Base-by-base conservation (phyloP, 2,329 filamentous ascomycete genomes). In the Aspergillus fischeri region DNA sequence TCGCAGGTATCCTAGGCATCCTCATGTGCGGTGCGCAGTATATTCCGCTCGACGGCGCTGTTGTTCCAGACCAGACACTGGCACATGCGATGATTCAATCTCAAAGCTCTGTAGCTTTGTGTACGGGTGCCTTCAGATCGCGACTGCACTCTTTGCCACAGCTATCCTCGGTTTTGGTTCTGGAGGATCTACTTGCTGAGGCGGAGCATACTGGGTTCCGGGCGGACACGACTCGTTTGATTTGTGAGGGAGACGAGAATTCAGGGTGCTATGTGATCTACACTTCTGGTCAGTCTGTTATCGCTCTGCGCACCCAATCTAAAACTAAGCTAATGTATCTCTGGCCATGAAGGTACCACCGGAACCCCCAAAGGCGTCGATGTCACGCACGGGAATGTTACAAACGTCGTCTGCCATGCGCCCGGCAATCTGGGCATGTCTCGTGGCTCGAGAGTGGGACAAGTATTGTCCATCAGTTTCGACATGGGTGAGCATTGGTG, bases 201-300 rank as follows among this genome's bases (percentile, higher is more conserved):
- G 47, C 24, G 32, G 38, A 35, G 14, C 49, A 11, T 29, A 38
- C 51, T 25, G 25, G 32, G 8, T 49, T 47, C n/a, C 7, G 17
- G 14, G 4, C 48, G 27, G 29, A 32, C 17, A 29, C 14, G 9
- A 17, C 45, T 24, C 20, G 24, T 21, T 21, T 48, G 2, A 32
- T 56, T 3, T 56, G 57, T 14, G 50, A 56, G n/a, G 57, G 57
- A 1, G 38, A 55, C 35, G 48, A 25, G 9, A 21, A 38, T 25
- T 56, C 53, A 1, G 57, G 57, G 6, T 59, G 57, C 51, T 59
- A 59, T 49, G 50, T 59, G 21, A 56, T 59, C 24, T 59, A 56
- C 41, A 59, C 57, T 4, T 59, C 57, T 17, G 57, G 57, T 44
- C 17, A 44, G 41, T 21, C 3, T 20, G 38, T 42, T 21, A 14